Evolutionary conservation across 331 rosid genomes (phyloP).

Genomic region (Malus hybrid): DNA sequence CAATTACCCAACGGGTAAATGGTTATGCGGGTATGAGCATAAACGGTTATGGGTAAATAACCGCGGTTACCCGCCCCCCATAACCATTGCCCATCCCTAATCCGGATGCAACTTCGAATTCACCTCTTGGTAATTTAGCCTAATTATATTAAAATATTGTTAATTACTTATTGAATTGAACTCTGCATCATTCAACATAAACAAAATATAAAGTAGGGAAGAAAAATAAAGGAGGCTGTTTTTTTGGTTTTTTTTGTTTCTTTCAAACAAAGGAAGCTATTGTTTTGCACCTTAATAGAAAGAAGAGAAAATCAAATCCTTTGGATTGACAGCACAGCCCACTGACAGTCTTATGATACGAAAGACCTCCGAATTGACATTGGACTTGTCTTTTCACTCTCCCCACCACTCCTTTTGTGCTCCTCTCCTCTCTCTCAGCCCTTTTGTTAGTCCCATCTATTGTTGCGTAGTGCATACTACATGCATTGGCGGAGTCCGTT

Average conservation of each 20-base stretch:
- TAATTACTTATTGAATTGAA: not conserved
- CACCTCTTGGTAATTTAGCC: not conserved
- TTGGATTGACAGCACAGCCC: slow-evolving; percentile 92
- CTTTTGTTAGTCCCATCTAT: not conserved
- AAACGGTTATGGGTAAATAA: too few species aligned
- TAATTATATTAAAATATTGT: not conserved
- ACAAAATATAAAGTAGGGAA: not conserved
- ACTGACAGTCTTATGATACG: slow-evolving; percentile 95
- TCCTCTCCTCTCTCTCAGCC: not conserved
- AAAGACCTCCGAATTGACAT: slow-evolving; percentile 69
- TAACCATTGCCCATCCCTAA: too few species aligned
- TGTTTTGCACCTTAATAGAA: slow-evolving; percentile 19
- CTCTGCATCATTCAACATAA: not conserved
- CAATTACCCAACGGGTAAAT: too few species aligned
- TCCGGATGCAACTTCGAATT: too few species aligned
- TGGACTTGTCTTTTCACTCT: slow-evolving; percentile 88
- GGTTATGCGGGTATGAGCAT: too few species aligned
- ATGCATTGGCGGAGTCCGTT: not conserved
- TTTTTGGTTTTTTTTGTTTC: too few species aligned
- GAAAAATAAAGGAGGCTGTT: too few species aligned
- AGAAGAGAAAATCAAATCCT: slow-evolving; percentile 33
- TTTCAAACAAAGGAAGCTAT: not conserved
- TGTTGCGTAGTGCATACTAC: not conserved
- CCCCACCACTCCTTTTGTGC: slow-evolving; percentile 9
- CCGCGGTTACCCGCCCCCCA: too few species aligned